Evolutionary conservation across 2,329 filamentous ascomycete genomes (phyloP).

Genomic region (Epichloe brachyelytri): DNA sequence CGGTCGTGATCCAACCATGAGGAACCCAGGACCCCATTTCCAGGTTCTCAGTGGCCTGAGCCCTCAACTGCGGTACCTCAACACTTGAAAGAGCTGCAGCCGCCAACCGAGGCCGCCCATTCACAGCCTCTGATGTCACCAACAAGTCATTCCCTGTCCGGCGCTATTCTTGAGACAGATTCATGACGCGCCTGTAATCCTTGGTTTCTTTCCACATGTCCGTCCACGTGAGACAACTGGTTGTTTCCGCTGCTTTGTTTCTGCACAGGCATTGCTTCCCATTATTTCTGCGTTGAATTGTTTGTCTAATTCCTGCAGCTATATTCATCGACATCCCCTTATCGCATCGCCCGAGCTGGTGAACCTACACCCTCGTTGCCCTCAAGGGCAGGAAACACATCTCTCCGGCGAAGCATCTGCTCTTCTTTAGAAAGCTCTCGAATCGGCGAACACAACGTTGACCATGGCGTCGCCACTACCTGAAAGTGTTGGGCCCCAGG

Average conservation of each 20-base stretch:
- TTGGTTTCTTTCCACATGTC: neutral
- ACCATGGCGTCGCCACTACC: constrained; percentile 1
- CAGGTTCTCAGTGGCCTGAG: no score
- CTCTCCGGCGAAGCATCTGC: neutral
- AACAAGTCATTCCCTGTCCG: neutral
- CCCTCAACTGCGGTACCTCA: no score
- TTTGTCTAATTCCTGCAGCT: neutral
- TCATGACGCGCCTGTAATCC: neutral
- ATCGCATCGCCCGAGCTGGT: neutral
- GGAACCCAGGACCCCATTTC: no score
- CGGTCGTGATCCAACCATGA: no score
- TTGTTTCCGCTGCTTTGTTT: neutral
- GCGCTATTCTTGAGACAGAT: neutral
- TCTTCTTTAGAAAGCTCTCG: neutral
- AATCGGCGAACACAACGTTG: neutral
- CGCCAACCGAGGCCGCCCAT: neutral
- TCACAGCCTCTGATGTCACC: constrained; percentile 26
- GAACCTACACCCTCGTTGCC: neutral
- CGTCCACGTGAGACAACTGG: neutral
- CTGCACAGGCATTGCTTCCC: neutral
- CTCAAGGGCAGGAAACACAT: neutral
- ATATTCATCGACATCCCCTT: neutral
- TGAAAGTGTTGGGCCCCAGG: neutral
- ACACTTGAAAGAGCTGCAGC: neutral
- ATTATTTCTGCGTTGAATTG: neutral